Evolutionary conservation across 2,329 filamentous ascomycete species (phyloP).

Genomic region (Stagonosporopsis vannaccii): DNA sequence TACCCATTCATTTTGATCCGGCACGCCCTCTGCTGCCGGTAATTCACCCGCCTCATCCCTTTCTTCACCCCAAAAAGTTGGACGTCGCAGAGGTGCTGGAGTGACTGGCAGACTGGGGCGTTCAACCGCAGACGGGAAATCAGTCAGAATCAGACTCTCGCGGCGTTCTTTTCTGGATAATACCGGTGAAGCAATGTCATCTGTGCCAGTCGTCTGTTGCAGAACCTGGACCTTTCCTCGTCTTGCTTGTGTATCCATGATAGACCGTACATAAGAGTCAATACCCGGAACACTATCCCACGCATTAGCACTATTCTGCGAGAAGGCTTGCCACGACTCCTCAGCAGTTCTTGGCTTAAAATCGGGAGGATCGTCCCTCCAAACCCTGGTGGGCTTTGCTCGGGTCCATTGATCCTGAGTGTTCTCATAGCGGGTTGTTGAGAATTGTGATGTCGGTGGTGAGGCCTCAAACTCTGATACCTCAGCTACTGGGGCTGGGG

Average conservation of each 20-base stretch:
- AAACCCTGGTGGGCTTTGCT: constrained; percentile 16
- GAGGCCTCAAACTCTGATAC: constrained; percentile 35
- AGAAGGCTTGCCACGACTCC: constrained; percentile 75
- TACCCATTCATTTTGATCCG: constrained; percentile 92
- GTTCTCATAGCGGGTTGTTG: constrained; percentile 41
- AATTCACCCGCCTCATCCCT: constrained; percentile 65
- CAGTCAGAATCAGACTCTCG: constrained; percentile 74
- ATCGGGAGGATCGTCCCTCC: constrained; percentile 10
- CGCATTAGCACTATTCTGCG: constrained; percentile 72
- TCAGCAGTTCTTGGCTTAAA: constrained; percentile 45
- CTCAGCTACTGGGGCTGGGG: constrained; percentile 15
- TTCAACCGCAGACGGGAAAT: constrained; percentile 84
- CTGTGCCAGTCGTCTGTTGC: constrained; percentile 31
- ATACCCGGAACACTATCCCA: constrained; percentile 95
- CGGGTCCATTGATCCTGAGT: constrained; percentile 17
- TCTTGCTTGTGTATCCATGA: constrained; percentile 68
- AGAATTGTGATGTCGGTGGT: constrained; percentile 34
- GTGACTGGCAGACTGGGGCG: constrained; percentile 90
- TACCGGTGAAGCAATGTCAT: constrained; percentile 44
- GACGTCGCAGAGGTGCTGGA: constrained; percentile 77
- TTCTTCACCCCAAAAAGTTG: constrained; percentile 71
- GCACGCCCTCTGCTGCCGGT: constrained; percentile 81
- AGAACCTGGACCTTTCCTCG: constrained; percentile 56
- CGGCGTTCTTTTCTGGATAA: constrained; percentile 50
- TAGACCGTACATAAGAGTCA: constrained; percentile 80